Evolutionary conservation across 2,329 filamentous ascomycete species (phyloP), one percentile per base, ranked within the genome.

Genomic region (Fusarium chlamydosporum): DNA sequence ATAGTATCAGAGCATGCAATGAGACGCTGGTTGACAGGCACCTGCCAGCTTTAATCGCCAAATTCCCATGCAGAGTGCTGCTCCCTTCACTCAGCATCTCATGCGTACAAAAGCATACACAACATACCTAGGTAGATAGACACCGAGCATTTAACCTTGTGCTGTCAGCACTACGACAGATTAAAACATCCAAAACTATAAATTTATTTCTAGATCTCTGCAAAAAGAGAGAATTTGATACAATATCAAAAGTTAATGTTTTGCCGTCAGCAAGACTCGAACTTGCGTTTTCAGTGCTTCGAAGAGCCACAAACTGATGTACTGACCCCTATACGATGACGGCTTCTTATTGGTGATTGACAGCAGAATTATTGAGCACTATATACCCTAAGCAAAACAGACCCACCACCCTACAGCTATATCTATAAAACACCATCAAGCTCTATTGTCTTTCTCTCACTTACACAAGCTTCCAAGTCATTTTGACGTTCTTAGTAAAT

Each of bases 311-410:
- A 72, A 68, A 69, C 69, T 71, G 69, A 55, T 71, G 62, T 71
- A 71, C 69, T 71, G 48, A 71, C 69, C 69, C 65, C 69, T 72
- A 72, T 71, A 72, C 63, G 69, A 72, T 71, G 61, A 71, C 65
- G 68, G 69, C 69, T 31, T 62, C 10, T 43, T 16, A 47, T 61
- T 67, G 63, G 40, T 66, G 53, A 58, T 53, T 37, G 15, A 41
- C 7, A 34, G 5, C 11, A 0, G 8, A 18, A 6, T 11, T 16
- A 27, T 15, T 16, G 2, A 4, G 1, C 0, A 2, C 0, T 18
- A 42, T 45, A 29, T 29, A 35, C 31, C 6, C 6, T 4, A 9
- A 0, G 3, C 6, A 2, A 2, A 0, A 0, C 2, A 1, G 3
- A 1, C 5, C 15, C 13, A 10, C 40, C 29, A 31, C 31, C 52